Percentiles rank a stretch among this genome's conserved stretches.
phyloP scores from a whole-genome alignment of 768 basidiomycete species.

The Naganishia randhawae region DNA sequence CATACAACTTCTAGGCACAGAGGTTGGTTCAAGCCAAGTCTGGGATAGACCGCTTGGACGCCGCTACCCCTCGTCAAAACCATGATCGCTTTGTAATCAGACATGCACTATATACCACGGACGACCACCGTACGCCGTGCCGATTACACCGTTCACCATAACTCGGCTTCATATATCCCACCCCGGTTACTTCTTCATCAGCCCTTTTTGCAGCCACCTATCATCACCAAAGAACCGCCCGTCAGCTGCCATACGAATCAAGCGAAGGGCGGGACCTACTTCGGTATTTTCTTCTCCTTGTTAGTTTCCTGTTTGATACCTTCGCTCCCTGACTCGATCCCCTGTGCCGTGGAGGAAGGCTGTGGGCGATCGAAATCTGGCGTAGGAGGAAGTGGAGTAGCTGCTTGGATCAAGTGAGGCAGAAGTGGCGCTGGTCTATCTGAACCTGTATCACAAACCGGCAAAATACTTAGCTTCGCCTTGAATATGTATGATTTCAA shows the following conservation, averaged over 20 bases:
- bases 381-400: conserved; percentile 40
- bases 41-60: too few species aligned
- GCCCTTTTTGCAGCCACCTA: conserved; percentile 32
- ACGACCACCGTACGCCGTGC: not conserved
- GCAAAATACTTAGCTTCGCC: not conserved
- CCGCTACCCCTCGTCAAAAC: too few species aligned
- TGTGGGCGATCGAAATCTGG: conserved; percentile 1
- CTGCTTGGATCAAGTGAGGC: conserved; percentile 38
- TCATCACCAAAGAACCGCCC: not conserved
- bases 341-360: conserved; percentile 19
- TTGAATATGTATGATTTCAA: not conserved
- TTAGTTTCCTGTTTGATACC: conserved; percentile 10
- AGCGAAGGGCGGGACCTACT: conserved; percentile 34
- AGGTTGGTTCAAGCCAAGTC: too few species aligned
- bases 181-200: conserved; percentile 26
- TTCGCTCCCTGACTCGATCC: not conserved
- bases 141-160: not conserved
- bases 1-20: too few species aligned
- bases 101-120: not conserved
- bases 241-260: not conserved
- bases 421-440: conserved; percentile 42
- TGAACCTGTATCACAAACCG: conserved; percentile 31
- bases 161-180: not conserved
- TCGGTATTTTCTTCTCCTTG: conserved; percentile 49
- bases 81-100: too few species aligned